phyloP scores from a whole-genome alignment of 2,329 filamentous ascomycete species.

The Arthroderma sp. region DNA sequence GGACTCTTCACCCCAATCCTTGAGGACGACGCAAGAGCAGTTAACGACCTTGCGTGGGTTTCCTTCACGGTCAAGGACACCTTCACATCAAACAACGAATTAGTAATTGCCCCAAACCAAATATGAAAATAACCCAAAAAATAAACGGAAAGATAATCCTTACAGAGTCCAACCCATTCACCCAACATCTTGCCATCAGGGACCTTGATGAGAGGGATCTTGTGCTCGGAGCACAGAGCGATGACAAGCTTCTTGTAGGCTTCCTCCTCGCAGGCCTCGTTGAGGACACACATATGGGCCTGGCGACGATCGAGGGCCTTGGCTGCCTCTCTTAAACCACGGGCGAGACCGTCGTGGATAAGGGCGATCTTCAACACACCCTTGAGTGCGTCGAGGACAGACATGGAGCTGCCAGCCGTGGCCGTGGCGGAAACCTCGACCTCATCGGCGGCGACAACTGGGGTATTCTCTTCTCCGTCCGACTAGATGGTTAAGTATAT shows the following conservation, averaged over 20 bases:
- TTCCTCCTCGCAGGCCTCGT: constrained; percentile 99
- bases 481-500: constrained; percentile 45
- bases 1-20: constrained; percentile 99
- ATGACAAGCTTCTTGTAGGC: constrained; percentile 99
- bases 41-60: constrained; percentile 99
- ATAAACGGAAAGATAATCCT: constrained; percentile 40
- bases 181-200: constrained; percentile 98
- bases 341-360: constrained; percentile 98
- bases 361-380: constrained; percentile 96
- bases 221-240: constrained; percentile 97
- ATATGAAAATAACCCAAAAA: constrained; percentile 4
- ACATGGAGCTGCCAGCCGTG: constrained; percentile 68
- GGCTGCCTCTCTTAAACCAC: constrained; percentile 93
- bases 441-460: constrained; percentile 63
- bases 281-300: constrained; percentile 99
- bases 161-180: constrained; percentile 99
- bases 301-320: constrained; percentile 98
- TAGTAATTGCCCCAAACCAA: constrained; percentile 6
- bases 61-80: constrained; percentile 96
- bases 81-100: constrained; percentile 35
- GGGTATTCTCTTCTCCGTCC: constrained; percentile 99
- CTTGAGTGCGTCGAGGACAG: constrained; percentile 95
- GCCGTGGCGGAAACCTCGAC: constrained; percentile 93
- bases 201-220: constrained; percentile 99
- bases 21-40: constrained; percentile 99